Evolutionary conservation across 345 rosid genomes (phyloP).

Genomic region (Dipteronia dyeriana): DNA sequence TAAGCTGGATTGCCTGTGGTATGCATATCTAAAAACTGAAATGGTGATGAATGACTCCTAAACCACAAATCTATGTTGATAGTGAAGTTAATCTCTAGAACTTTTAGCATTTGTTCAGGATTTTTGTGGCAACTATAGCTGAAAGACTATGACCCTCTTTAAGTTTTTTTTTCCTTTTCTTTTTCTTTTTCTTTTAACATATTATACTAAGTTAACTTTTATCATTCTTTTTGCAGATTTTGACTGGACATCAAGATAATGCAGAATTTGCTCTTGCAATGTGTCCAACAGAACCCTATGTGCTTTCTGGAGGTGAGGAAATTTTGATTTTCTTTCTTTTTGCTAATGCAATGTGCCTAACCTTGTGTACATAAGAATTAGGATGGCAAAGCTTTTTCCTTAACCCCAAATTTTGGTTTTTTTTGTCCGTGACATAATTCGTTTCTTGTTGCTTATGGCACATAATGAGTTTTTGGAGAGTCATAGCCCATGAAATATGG

Average conservation of each 20-base stretch:
- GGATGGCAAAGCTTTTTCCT: not conserved
- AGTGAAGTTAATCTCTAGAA: not conserved
- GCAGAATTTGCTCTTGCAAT: conserved; percentile 99
- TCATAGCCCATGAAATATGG: not conserved
- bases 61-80: not conserved
- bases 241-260: conserved; percentile 98
- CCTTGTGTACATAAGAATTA: not conserved
- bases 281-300: conserved; percentile 98
- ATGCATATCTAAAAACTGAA: not conserved
- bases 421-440: not conserved
- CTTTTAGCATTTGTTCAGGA: not conserved
- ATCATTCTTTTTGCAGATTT: conserved; percentile 54
- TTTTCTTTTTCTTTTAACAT: not conserved
- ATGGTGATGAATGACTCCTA: conserved; percentile 1
- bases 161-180: not conserved
- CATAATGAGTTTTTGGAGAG: not conserved
- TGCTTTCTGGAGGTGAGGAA: conserved; percentile 93
- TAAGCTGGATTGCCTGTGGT: not conserved
- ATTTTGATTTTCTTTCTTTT: not conserved
- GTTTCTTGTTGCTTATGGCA: not conserved
- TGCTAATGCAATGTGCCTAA: conserved; percentile 10
- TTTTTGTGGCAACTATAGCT: not conserved
- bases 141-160: not conserved
- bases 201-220: conserved; percentile 4
- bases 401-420: not conserved